These are phyloP conservation scores for Peniophora sp. DNA, from an alignment of 1,284 basidiomycete species.

Conservation along the genomic window DNA sequence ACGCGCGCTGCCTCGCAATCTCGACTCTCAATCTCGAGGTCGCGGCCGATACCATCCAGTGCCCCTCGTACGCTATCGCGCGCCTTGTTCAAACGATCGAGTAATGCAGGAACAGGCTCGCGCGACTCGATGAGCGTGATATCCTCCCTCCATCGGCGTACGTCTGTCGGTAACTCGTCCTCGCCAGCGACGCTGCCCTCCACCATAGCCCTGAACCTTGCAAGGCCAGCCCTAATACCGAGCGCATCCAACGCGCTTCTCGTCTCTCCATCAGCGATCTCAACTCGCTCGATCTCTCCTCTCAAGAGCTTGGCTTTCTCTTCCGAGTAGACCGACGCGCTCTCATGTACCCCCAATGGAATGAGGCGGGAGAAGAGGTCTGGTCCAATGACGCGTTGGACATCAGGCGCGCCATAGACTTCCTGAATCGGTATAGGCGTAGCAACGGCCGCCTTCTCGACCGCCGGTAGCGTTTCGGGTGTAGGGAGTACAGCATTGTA, in stretches of 20 bases:
- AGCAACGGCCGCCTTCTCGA: constrained; percentile 78
- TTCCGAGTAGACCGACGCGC: constrained; percentile 93
- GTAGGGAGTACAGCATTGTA: constrained; percentile 93
- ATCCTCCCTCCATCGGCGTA: constrained; percentile 75
- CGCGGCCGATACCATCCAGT: constrained; percentile 50
- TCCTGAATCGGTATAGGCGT: constrained; percentile 89
- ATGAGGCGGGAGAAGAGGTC: constrained; percentile 88
- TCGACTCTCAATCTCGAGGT: constrained; percentile 71
- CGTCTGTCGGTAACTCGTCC: constrained; percentile 68
- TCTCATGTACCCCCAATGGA: constrained; percentile 93
- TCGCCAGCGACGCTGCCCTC: constrained; percentile 63
- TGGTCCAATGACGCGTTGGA: constrained; percentile 90
- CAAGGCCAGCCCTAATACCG: constrained; percentile 73
- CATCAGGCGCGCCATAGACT: constrained; percentile 85
- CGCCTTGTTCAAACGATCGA: constrained; percentile 56
- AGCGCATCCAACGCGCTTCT: constrained; percentile 78
- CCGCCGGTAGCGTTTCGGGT: constrained; percentile 68
- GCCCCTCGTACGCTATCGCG: constrained; percentile 56
- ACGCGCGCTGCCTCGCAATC: constrained; percentile 83
- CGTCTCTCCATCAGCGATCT: constrained; percentile 77
- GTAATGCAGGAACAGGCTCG: constrained; percentile 56
- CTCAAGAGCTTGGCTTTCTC: constrained; percentile 97
- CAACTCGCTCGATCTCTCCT: constrained; percentile 81
- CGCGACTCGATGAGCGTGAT: constrained; percentile 57
- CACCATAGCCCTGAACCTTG: constrained; percentile 69